These are phyloP conservation scores for Colletotrichum nymphaeae DNA, from an alignment of 2,329 filamentous ascomycete species.

Conservation along the genomic window DNA sequence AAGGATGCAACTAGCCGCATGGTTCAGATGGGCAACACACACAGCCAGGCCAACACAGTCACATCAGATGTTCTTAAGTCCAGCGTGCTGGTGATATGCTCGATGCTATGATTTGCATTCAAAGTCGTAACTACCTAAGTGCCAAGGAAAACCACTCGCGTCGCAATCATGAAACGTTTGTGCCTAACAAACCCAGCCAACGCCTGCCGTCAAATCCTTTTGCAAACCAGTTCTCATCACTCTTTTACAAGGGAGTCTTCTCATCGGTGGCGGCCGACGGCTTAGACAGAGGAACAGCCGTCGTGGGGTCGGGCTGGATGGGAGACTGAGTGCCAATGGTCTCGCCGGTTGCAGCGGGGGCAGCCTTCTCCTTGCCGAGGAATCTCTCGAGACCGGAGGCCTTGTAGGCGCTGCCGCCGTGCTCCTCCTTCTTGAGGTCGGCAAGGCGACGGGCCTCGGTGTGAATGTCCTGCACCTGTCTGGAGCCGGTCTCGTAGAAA, in stretches of 20 bases:
- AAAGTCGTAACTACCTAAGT: slow-evolving; percentile 15
- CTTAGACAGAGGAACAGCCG: slow-evolving; percentile 36
- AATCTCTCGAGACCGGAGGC: slow-evolving; percentile 67
- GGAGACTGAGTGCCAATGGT: slow-evolving; percentile 43
- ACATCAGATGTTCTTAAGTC: not conserved
- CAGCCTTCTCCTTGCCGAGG: slow-evolving; percentile 67
- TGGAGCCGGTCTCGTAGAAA: slow-evolving; percentile 87
- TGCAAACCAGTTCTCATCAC: not conserved
- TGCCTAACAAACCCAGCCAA: slow-evolving; percentile 31
- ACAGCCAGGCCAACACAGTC: not conserved
- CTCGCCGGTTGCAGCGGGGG: slow-evolving; percentile 64
- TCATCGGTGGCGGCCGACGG: slow-evolving; percentile 38
- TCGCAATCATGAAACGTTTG: slow-evolving; percentile 22
- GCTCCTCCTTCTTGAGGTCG: slow-evolving; percentile 81
- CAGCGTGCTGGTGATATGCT: too few species aligned
- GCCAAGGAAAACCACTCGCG: not conserved
- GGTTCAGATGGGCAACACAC: too few species aligned
- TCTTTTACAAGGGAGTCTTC: slow-evolving; percentile 36
- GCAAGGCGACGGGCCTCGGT: slow-evolving; percentile 89
- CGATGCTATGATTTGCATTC: slow-evolving; percentile 1
- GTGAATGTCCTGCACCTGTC: slow-evolving; percentile 95
- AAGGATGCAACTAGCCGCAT: too few species aligned
- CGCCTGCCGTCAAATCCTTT: slow-evolving; percentile 26
- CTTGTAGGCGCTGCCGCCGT: slow-evolving; percentile 69
- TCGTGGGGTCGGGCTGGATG: slow-evolving; percentile 32